These are phyloP conservation scores for Diaporthe sp. DNA, from an alignment of 2,329 filamentous ascomycete species.

Conservation along the genomic window DNA sequence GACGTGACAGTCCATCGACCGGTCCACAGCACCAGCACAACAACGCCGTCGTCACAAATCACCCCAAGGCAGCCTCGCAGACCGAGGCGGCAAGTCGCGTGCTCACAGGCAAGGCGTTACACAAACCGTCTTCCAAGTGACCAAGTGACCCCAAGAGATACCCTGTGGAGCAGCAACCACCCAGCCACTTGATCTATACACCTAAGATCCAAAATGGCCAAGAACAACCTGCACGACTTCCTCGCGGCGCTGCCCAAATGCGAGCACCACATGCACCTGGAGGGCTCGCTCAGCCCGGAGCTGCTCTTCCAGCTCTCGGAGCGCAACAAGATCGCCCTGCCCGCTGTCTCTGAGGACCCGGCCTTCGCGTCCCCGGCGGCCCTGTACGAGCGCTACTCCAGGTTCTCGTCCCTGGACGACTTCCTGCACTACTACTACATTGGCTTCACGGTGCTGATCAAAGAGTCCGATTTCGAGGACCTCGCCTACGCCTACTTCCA, in stretches of 20 bases:
- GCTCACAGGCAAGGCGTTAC: neutral
- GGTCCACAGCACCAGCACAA: neutral
- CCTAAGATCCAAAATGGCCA: constrained; percentile 64
- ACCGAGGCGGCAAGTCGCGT: neutral
- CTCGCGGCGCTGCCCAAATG: constrained; percentile 80
- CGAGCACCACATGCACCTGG: constrained; percentile 86
- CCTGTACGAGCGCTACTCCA: constrained; percentile 74
- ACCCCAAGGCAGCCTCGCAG: neutral
- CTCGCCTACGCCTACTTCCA: constrained; percentile 81
- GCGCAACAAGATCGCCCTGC: constrained; percentile 76
- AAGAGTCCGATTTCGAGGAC: constrained; percentile 77
- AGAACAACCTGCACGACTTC: constrained; percentile 69
- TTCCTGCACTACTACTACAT: constrained; percentile 86
- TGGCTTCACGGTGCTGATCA: constrained; percentile 78
- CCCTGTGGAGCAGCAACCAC: neutral
- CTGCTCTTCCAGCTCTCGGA: constrained; percentile 78
- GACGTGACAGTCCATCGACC: neutral
- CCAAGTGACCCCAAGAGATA: neutral
- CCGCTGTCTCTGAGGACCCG: constrained; percentile 65
- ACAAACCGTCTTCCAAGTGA: neutral
- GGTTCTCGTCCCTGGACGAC: constrained; percentile 80
- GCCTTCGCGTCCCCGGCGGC: constrained; percentile 73
- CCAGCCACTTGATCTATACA: neutral
- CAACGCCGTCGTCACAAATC: neutral
- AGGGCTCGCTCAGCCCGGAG: constrained; percentile 79